A percentile compares a stretch with the other conserved stretches of the same genome.
Conservation (phyloP, 176 grass and related monocot genomes). For the Luzula sylvatica region DNA sequence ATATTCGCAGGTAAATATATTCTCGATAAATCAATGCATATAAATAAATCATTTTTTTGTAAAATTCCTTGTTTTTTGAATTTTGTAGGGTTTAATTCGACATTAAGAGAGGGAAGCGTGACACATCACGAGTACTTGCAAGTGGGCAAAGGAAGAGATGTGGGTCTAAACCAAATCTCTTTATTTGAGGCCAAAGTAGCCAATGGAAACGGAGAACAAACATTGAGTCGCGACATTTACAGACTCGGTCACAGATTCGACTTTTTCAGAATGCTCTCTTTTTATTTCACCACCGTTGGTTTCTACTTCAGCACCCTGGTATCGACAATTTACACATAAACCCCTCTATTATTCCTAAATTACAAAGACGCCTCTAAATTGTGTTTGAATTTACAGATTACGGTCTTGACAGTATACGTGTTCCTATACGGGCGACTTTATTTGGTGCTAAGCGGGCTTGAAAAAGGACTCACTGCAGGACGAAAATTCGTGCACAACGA, state of each 20-base stretch:
- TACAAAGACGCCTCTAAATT: too few relatives aligned
- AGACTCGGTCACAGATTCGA: constrained; percentile 90
- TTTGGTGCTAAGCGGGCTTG: constrained; percentile 82
- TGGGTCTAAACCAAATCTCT: constrained; percentile 93
- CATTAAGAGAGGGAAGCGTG: constrained; percentile 83
- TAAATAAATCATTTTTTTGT: background rate
- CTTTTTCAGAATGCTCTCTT: constrained; percentile 97
- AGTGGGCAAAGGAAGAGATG: constrained; percentile 98
- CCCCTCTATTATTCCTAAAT: too few relatives aligned
- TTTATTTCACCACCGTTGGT: constrained; percentile 87
- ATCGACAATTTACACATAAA: background rate
- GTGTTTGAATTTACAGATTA: constrained; percentile 34
- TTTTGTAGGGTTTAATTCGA: constrained; percentile 85
- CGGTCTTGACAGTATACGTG: constrained; percentile 78
- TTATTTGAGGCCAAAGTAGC: constrained; percentile 92
- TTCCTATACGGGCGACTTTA: constrained; percentile 90
- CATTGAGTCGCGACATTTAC: constrained; percentile 74
- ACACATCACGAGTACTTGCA: constrained; percentile 99
- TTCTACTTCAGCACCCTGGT: constrained; percentile 97
- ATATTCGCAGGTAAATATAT: constrained; percentile 77
- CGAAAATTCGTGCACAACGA: constrained; percentile 61
- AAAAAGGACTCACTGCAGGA: constrained; percentile 44
- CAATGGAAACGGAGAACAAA: constrained; percentile 86
- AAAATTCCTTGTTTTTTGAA: background rate
- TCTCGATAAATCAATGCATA: too few relatives aligned